A percentile compares a stretch with the other conserved stretches of the same genome.
phyloP scores from a whole-genome alignment of 2,329 filamentous ascomycete genomes.

The Arthrinium phaeospermum region DNA sequence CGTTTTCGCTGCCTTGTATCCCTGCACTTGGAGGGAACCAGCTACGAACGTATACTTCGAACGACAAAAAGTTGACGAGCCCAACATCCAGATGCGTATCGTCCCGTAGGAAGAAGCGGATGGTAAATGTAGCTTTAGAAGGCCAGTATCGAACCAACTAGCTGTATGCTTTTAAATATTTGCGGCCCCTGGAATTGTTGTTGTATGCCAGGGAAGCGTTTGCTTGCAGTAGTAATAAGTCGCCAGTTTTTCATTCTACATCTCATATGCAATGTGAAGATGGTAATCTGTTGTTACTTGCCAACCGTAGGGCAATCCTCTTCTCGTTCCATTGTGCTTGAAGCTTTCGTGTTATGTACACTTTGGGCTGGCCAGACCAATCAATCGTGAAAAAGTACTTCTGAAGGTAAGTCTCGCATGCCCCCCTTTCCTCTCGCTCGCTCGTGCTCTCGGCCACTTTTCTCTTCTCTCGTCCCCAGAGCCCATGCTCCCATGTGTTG shows the following conservation, averaged over 20 bases:
- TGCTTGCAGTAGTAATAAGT: not conserved
- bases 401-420: slow-evolving; percentile 12
- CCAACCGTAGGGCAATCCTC: slow-evolving; percentile 1
- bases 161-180: not conserved
- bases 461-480: not conserved
- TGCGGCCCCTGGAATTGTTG: not conserved
- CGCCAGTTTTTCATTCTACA: not conserved
- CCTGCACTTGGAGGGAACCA: no score
- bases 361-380: not conserved
- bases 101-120: not conserved
- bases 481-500: not conserved
- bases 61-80: not conserved
- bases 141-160: not conserved
- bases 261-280: not conserved
- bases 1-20: not conserved
- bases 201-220: no score
- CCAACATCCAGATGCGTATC: not conserved
- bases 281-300: not conserved
- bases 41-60: no score
- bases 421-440: not conserved
- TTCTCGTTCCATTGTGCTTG: not conserved
- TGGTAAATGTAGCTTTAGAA: not conserved
- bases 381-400: slow-evolving; percentile 11
- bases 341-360: slow-evolving; percentile 13
- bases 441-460: not conserved